Evolutionary conservation across 192 early-diverging fungal species (phyloP), one percentile per base, ranked within the genome.

Genomic region (Funneliformis mosseae): DNA sequence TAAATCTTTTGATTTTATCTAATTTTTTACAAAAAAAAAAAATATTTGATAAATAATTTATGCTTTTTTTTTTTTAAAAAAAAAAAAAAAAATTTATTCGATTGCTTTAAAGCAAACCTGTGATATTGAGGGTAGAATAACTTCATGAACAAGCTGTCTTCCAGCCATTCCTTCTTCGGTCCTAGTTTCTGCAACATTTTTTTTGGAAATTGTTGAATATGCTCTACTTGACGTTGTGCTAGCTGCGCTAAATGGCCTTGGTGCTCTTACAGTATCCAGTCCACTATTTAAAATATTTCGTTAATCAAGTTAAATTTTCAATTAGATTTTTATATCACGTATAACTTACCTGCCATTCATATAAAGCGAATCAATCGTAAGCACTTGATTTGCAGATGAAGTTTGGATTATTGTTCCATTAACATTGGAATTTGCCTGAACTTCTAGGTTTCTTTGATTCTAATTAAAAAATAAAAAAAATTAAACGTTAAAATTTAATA

Each of bases 1-100:
- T 27, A 84, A 78, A 28, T 86, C 85, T 28, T 74, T 83, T 38
- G 80, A 64, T 67, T 84, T 86, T 14, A 86, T 83, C 82, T 86
- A 27, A 38, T 25, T 18, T 75, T 72, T 23, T 39, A 9, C 8
- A 5, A 21, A 39, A 38, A 61, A 39, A 63, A 11, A n/a, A n/a
- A n/a, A n/a, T n/a, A n/a, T n/a, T 25, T 25, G 5, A 39, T 25
- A 72, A 72, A 80, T 55, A 11, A 1, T 72, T 45, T 41, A n/a
- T n/a, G n/a, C 39, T 11, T 28, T 79, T 27, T 48, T 66, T 8
- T 23, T 7, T 43, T 21, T 46, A 27, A 27, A 27, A 48, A 16
- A 18, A 11, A 27, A 1, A 33, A 14, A 48, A 48, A 73, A 48
- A 50, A 9, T 43, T 27, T 14, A 27, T 18, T 14, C 3, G 4